phyloP scores from a whole-genome alignment of 2,329 filamentous ascomycete genomes.

The Aspergillus texensis region DNA sequence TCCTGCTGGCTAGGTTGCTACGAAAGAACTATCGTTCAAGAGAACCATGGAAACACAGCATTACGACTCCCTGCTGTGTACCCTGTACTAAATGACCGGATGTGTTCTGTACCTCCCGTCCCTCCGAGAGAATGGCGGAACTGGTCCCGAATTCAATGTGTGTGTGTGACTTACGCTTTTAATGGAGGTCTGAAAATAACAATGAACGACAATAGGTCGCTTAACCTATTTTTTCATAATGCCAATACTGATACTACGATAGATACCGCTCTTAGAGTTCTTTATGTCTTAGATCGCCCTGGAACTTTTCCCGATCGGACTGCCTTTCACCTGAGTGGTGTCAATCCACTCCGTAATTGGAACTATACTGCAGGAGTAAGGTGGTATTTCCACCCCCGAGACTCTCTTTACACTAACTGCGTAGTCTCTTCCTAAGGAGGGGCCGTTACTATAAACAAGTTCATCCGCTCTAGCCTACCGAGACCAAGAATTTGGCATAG shows the following conservation, averaged over 20 bases:
- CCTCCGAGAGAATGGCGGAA: background rate
- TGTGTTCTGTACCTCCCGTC: background rate
- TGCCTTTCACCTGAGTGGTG: background rate
- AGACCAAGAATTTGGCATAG: conserved; percentile 4
- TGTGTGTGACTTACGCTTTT: background rate
- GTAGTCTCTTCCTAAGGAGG: conserved; percentile 1
- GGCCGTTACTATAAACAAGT: conserved; percentile 9
- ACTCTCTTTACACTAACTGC: background rate
- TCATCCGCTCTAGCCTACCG: conserved; percentile 3
- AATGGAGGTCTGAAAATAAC: background rate
- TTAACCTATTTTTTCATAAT: background rate
- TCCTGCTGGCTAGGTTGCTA: background rate
- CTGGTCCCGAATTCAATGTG: background rate
- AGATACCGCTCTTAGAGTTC: background rate
- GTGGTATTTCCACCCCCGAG: conserved; percentile 1
- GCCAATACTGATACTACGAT: background rate
- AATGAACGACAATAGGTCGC: background rate
- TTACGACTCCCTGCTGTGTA: background rate
- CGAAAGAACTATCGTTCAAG: conserved; percentile 20
- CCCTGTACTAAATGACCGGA: background rate
- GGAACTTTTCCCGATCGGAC: background rate
- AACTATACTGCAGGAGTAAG: conserved; percentile 1
- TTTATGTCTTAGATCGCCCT: background rate
- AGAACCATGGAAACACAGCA: conserved; percentile 22
- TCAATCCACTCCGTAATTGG: background rate